These are phyloP conservation scores for Biscutella auriculata DNA, from an alignment of 441 rosid genomes.

Conservation along the genomic window DNA sequence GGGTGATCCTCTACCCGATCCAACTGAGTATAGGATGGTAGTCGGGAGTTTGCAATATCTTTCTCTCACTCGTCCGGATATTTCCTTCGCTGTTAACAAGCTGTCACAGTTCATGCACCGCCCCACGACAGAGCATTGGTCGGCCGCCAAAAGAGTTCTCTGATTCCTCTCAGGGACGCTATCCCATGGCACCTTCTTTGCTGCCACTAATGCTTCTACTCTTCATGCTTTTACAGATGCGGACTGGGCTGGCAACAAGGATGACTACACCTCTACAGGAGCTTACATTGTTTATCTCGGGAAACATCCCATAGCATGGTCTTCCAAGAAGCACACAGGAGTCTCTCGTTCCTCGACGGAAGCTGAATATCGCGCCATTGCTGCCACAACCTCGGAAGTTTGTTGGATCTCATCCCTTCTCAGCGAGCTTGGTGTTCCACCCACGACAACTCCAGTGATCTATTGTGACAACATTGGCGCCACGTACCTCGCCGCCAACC, in stretches of 20 bases:
- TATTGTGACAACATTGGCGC: no score
- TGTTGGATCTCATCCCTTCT: no score
- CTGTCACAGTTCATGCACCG: background rate
- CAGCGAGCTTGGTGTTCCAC: no score
- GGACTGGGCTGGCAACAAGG: background rate
- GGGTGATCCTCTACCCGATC: background rate
- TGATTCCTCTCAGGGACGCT: background rate
- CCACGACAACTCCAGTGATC: no score
- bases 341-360: no score
- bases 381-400: no score
- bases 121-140: background rate
- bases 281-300: background rate
- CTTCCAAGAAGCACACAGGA: no score
- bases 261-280: background rate
- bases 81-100: background rate
- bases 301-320: no score
- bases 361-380: no score
- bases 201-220: accelerated
- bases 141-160: background rate
- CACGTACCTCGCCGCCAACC: no score
- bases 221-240: background rate
- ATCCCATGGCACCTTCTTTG: background rate
- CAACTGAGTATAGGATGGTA: background rate
- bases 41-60: background rate
- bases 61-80: background rate